Conservation (phyloP, 1,284 basidiomycete genomes). For the Papiliotrema flavescens region DNA sequence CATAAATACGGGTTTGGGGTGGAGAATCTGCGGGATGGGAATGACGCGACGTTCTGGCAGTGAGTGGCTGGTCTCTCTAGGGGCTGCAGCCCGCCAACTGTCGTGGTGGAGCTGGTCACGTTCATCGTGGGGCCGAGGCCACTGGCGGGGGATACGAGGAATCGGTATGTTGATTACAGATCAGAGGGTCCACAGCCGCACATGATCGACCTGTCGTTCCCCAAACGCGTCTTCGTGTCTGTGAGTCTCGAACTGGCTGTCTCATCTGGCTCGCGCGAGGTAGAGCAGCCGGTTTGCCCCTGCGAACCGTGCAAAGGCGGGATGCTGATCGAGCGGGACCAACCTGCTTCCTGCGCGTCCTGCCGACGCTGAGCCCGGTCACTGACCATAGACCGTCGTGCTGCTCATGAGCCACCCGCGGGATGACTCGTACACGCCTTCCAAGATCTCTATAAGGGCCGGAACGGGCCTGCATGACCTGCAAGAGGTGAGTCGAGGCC, state of each 20-base stretch:
- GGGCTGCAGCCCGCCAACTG: too few species aligned
- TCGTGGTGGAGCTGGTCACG: too few species aligned
- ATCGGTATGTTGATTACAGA: conserved; percentile 51
- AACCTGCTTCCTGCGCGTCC: not conserved
- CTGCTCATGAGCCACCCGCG: conserved; percentile 79
- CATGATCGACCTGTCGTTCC: conserved; percentile 89
- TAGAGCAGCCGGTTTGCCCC: too few species aligned
- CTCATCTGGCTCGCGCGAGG: too few species aligned
- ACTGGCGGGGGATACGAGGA: too few species aligned
- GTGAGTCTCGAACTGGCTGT: too few species aligned
- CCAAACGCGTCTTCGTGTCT: conserved; percentile 82
- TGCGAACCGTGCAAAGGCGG: too few species aligned
- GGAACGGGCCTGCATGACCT: conserved; percentile 90
- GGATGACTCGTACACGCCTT: conserved; percentile 97
- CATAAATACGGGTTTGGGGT: conserved; percentile 96
- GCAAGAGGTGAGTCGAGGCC: conserved; percentile 59
- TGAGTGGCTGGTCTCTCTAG: conserved; percentile 53
- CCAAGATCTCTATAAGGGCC: conserved; percentile 80
- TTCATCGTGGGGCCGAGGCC: too few species aligned
- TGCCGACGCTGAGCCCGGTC: not conserved
- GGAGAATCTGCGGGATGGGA: conserved; percentile 81
- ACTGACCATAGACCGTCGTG: conserved; percentile 70
- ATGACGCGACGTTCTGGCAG: conserved; percentile 98
- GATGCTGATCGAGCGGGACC: too few species aligned
- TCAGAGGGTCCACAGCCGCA: conserved; percentile 98